Percentiles rank a stretch among this genome's conserved stretches.
These are phyloP conservation scores for Cyberlindnera meyerae DNA, from an alignment of 805 yeast genomes.

Conservation along the genomic window DNA sequence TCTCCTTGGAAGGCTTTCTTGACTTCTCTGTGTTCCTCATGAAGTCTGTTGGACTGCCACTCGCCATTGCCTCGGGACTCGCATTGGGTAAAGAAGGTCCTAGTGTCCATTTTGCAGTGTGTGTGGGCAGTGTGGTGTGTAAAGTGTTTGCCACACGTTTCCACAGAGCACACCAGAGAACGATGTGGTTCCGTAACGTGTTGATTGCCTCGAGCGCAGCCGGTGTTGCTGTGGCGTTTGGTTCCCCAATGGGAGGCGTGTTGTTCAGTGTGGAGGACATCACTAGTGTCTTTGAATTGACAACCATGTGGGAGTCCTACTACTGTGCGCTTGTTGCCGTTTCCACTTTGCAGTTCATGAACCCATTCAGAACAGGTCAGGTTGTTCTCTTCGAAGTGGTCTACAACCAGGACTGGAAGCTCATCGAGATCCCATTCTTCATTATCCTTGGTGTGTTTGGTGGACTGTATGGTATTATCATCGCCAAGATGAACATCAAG, in stretches of 20 bases:
- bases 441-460: conserved; percentile 83
- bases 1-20: conserved; percentile 70
- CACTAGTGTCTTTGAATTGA: conserved; percentile 62
- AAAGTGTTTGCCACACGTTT: conserved; percentile 21
- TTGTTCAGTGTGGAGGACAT: conserved; percentile 91
- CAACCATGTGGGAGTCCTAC: conserved; percentile 87
- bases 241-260: conserved; percentile 95
- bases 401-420: conserved; percentile 82
- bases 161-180: conserved; percentile 10
- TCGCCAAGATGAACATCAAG: conserved; percentile 68
- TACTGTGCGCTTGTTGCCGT: conserved; percentile 89
- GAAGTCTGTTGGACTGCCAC: conserved; percentile 77
- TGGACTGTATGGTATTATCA: conserved; percentile 80
- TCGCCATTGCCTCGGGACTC: conserved; percentile 89
- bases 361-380: conserved; percentile 94
- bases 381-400: conserved; percentile 89
- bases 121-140: conserved; percentile 59
- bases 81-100: conserved; percentile 99
- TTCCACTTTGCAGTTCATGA: conserved; percentile 67
- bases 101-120: conserved; percentile 94
- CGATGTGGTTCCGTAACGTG: conserved; percentile 21
- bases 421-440: conserved; percentile 78
- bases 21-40: conserved; percentile 66
- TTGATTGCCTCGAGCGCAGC: conserved; percentile 93
- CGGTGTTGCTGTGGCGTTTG: conserved; percentile 98